A percentile compares a stretch with the other conserved stretches of the same genome.
Evolutionary conservation across 2,329 filamentous ascomycete species (phyloP).

Genomic region (Nannizziopsis barbatae): DNA sequence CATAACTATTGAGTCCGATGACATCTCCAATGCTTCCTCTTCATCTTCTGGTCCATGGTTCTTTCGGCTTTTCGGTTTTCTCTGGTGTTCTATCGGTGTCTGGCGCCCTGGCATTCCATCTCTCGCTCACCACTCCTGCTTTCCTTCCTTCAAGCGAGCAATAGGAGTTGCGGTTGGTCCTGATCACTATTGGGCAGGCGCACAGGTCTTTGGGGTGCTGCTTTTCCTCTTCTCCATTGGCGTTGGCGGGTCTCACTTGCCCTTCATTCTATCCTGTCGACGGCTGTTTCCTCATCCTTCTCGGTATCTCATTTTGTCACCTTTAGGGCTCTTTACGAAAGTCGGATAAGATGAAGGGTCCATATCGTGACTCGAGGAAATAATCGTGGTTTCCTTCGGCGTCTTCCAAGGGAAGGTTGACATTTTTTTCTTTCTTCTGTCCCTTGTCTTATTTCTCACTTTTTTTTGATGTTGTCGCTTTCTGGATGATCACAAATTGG

Average conservation of each 20-base stretch:
- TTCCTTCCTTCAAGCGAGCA: neutral
- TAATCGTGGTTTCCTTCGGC: neutral
- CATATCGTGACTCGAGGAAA: too few species aligned
- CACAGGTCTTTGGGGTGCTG: too few species aligned
- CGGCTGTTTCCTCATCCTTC: neutral
- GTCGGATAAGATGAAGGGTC: neutral
- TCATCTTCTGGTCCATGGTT: neutral
- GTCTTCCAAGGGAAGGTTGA: neutral
- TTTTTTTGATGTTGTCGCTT: neutral
- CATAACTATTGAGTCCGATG: neutral
- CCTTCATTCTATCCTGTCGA: neutral
- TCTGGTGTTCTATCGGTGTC: too few species aligned
- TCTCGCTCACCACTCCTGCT: too few species aligned
- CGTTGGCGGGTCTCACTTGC: neutral
- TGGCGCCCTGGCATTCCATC: too few species aligned
- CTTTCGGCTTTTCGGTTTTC: neutral
- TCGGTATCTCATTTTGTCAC: neutral
- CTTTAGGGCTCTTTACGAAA: neutral
- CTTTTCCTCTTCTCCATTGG: too few species aligned
- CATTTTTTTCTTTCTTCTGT: neutral
- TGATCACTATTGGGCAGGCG: too few species aligned
- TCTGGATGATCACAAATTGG: conserved; percentile 5
- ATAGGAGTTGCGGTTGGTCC: neutral
- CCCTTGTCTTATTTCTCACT: neutral
- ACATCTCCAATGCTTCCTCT: neutral